phyloP scores from a whole-genome alignment of 2,329 filamentous ascomycete species.

The Aspergillus melleus region DNA sequence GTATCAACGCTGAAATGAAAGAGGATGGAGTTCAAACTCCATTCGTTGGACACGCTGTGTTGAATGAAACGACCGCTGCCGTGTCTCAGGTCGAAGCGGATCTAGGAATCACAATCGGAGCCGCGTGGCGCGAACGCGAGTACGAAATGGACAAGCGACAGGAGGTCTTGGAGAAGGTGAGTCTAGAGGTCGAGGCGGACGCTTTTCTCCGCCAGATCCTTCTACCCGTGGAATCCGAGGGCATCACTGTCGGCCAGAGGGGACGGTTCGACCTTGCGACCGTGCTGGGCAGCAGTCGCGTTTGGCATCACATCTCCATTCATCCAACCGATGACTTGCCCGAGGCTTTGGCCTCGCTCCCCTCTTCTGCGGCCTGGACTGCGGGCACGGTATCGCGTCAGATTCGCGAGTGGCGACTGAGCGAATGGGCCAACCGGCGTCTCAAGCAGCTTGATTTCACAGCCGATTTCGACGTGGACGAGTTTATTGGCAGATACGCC shows the following conservation, averaged over 20 bases:
- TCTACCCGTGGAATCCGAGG: constrained; percentile 73
- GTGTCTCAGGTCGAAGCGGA: constrained; percentile 75
- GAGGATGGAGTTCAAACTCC: constrained; percentile 83
- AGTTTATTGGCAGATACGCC: constrained; percentile 82
- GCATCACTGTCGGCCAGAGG: constrained; percentile 75
- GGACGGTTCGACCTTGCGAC: constrained; percentile 77
- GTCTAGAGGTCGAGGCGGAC: constrained; percentile 75
- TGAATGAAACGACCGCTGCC: constrained; percentile 83
- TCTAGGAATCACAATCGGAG: constrained; percentile 70
- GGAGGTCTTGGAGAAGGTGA: constrained; percentile 80
- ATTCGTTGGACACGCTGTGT: constrained; percentile 73
- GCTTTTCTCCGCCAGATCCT: constrained; percentile 80
- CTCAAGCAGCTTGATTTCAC: constrained; percentile 93
- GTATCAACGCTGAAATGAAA: constrained; percentile 97
- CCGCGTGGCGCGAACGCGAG: constrained; percentile 70
- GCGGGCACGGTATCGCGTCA: constrained; percentile 90
- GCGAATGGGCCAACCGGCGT: constrained; percentile 94
- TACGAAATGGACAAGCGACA: constrained; percentile 79
- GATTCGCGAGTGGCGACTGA: constrained; percentile 86
- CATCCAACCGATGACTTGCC: constrained; percentile 89
- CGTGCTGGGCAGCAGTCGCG: constrained; percentile 77
- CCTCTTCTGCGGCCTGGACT: constrained; percentile 83
- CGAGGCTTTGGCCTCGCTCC: constrained; percentile 66
- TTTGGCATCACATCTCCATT: constrained; percentile 91
- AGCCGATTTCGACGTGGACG: constrained; percentile 90